These are phyloP conservation scores for Lachnellula willkommii DNA, from an alignment of 2,329 filamentous ascomycete genomes.

Conservation along the genomic window DNA sequence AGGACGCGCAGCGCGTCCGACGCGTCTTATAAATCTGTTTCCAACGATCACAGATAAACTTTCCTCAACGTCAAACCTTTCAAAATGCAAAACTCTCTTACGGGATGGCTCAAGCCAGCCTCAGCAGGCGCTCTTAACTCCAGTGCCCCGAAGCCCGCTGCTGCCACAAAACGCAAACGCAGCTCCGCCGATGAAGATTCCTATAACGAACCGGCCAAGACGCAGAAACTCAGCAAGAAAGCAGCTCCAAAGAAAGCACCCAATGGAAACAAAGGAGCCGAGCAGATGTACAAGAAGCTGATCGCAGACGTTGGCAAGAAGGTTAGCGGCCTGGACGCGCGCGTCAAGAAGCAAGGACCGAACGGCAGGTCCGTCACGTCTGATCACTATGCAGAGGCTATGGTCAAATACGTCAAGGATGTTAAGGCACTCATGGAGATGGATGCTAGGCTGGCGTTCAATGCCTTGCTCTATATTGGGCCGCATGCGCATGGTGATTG, in stretches of 20 bases:
- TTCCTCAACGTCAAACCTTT: not conserved
- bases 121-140: not conserved
- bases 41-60: not conserved
- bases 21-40: not conserved
- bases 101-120: not conserved
- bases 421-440: constrained; percentile 1
- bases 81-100: not conserved
- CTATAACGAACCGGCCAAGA: not conserved
- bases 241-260: not conserved
- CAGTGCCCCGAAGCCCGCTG: not conserved
- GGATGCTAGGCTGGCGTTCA: constrained; percentile 1
- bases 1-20: not conserved
- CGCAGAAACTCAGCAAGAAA: not conserved
- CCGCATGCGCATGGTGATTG: constrained; percentile 1
- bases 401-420: constrained; percentile 3
- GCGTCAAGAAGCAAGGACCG: not conserved
- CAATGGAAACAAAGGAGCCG: not conserved
- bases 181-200: not conserved
- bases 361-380: not conserved
- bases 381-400: constrained; percentile 2
- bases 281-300: not conserved
- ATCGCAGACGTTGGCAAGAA: constrained; percentile 1
- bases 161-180: constrained; percentile 1
- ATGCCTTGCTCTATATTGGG: constrained; percentile 1
- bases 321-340: not conserved